Percentiles rank a stretch among this genome's conserved stretches.
Conservation (phyloP, 257 asterid species). For the Catharanthus roseus region DNA sequence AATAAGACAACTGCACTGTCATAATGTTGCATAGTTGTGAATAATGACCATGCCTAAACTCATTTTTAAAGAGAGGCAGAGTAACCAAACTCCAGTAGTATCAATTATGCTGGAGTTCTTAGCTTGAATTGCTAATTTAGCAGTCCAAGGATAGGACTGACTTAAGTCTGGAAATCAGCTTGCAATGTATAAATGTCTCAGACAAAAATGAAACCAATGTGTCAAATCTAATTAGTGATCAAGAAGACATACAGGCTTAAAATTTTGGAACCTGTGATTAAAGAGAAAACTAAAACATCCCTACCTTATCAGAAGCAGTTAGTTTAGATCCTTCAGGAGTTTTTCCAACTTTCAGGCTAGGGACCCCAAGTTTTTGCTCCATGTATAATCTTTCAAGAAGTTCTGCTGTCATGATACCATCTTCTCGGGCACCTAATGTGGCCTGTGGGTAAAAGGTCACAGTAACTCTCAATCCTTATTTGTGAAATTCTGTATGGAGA, state of each 20-base stretch:
- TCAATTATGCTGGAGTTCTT: not conserved
- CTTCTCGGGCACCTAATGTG: conserved; percentile 51
- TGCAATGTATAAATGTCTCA: not conserved
- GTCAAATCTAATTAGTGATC: not conserved
- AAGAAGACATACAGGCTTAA: not conserved
- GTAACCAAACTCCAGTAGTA: too few species aligned
- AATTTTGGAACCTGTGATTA: not conserved
- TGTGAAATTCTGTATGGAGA: not conserved
- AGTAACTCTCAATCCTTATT: not conserved
- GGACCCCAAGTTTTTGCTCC: conserved; percentile 27
- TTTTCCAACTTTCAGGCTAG: conserved; percentile 12
- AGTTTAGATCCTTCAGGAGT: conserved; percentile 23
- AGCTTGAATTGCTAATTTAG: not conserved
- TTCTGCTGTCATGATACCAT: conserved; percentile 82
- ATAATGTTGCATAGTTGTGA: too few species aligned
- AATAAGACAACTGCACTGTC: too few species aligned
- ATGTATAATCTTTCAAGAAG: conserved; percentile 49
- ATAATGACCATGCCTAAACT: too few species aligned
- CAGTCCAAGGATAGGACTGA: too few species aligned
- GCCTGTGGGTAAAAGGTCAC: conserved; percentile 39
- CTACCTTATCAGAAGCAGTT: conserved; percentile 33
- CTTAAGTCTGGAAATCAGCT: not conserved
- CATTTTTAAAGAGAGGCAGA: too few species aligned
- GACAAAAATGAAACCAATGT: not conserved
- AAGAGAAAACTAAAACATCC: conserved; percentile 19